Evolutionary conservation across 306 rosid genomes (phyloP), one percentile per base, ranked within the genome.

Genomic region (Inga laurina): DNA sequence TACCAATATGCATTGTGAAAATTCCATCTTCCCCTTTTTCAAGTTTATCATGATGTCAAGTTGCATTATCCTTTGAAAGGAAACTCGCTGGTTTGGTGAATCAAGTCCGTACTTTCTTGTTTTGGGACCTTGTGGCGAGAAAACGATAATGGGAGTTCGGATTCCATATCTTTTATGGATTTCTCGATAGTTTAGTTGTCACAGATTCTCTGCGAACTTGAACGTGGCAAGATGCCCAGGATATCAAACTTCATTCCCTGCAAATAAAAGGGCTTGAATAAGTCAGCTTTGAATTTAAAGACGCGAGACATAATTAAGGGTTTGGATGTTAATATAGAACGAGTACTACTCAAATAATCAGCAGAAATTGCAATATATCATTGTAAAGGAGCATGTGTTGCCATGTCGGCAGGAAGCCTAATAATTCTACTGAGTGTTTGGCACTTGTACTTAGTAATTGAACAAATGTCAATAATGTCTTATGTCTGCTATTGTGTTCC

Each of bases 341-440:
- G 7, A 27, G 69, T 70, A 65, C 64, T 9, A 15, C 3, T 37
- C 0, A 18, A 34, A 22, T 48, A 71, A 71, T 43, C 21, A n/a
- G 80, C 76, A 71, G 62, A 48, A 57, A 39, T 45, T 75, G 78
- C 72, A 15, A 77, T 49, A 51, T 84, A 56, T 79, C 16, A n/a
- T 14, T 41, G 12, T n/a, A 18, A 56, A 32, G 57, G 74, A 74
- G 71, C 59, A 66, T 34, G 16, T 32, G 16, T 56, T 69, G 8
- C 39, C 56, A 37, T 34, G 11, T 59, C 43, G 57, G 67, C 79
- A 16, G 74, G 62, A 81, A 64, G 19, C 10, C 61, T 54, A 5
- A 7, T 54, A 54, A 7, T 54, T 54, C n/a, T 54, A 19, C 64
- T 2, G 10, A 21, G 24, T 54, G 62, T 21, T 54, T 7, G 9